Evolutionary conservation across 805 yeast genomes (phyloP).

Genomic region (Jamesozyma jinghongensis): DNA sequence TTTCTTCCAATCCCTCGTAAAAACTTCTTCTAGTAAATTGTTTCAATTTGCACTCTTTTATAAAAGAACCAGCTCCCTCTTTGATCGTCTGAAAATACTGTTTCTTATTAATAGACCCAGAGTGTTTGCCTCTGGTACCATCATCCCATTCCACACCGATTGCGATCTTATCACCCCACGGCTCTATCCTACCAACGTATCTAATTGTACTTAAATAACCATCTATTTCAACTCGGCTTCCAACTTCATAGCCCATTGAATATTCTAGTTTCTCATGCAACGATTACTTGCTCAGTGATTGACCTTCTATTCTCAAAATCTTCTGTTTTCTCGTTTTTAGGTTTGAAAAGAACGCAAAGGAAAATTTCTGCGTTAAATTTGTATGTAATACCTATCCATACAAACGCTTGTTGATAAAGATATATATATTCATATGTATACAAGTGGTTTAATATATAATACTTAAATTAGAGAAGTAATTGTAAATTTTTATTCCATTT

Average conservation of each 20-base stretch:
- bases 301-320: too few relatives aligned
- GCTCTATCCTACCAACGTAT: conserved; percentile 50
- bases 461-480: too few relatives aligned
- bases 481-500: conserved; percentile 5
- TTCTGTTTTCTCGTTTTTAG: too few relatives aligned
- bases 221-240: conserved; percentile 30
- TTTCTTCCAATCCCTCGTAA: conserved; percentile 40
- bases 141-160: conserved; percentile 87
- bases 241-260: conserved; percentile 13
- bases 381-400: too few relatives aligned
- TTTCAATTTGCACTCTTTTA: conserved; percentile 19
- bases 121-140: conserved; percentile 56
- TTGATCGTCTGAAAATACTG: conserved; percentile 40
- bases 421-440: not conserved
- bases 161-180: conserved; percentile 52
- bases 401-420: too few relatives aligned
- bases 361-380: too few relatives aligned
- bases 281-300: too few relatives aligned
- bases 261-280: too few relatives aligned
- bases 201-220: conserved; percentile 53
- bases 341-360: too few relatives aligned
- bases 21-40: conserved; percentile 29
- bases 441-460: not conserved
- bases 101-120: conserved; percentile 48
- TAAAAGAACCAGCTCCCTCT: conserved; percentile 18